Conservation (phyloP, 2,329 filamentous ascomycete genomes). For the Beauveria sp. region DNA sequence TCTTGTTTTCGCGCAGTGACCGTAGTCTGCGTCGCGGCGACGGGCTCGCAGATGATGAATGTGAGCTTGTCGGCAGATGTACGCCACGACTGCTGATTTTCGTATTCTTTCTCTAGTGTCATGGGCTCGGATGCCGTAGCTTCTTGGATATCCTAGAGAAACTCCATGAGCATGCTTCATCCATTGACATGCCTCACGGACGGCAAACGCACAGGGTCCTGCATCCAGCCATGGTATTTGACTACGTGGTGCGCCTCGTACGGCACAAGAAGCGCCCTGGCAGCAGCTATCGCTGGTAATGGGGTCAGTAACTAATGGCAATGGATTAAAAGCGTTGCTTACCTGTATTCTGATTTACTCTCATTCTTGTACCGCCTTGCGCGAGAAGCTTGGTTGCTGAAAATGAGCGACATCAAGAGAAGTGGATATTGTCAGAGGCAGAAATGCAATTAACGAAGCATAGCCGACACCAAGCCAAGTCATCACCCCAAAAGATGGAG, state of each 20-base stretch:
- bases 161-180: not conserved
- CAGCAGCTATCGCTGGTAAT: constrained; percentile 55
- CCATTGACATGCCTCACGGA: not conserved
- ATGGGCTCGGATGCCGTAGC: constrained; percentile 85
- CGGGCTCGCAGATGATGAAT: constrained; percentile 67
- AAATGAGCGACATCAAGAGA: not conserved
- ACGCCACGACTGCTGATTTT: constrained; percentile 87
- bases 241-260: constrained; percentile 77
- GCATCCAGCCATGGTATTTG: constrained; percentile 87
- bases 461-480: not conserved
- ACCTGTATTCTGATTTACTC: not conserved
- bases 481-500: too few species aligned
- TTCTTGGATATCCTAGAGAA: constrained; percentile 59
- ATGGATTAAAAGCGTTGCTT: not conserved
- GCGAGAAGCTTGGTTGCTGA: not conserved
- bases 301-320: not conserved
- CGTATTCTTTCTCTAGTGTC: constrained; percentile 72
- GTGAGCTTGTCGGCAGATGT: constrained; percentile 79
- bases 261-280: constrained; percentile 67
- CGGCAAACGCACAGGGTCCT: constrained; percentile 52
- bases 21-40: not conserved
- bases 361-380: not conserved
- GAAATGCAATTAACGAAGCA: constrained; percentile 7
- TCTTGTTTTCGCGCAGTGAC: constrained; percentile 43
- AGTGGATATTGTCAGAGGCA: not conserved